Evolutionary conservation across 768 basidiomycete species (phyloP), one percentile per base, ranked within the genome.

Genomic region (Leccinum broughii): DNA sequence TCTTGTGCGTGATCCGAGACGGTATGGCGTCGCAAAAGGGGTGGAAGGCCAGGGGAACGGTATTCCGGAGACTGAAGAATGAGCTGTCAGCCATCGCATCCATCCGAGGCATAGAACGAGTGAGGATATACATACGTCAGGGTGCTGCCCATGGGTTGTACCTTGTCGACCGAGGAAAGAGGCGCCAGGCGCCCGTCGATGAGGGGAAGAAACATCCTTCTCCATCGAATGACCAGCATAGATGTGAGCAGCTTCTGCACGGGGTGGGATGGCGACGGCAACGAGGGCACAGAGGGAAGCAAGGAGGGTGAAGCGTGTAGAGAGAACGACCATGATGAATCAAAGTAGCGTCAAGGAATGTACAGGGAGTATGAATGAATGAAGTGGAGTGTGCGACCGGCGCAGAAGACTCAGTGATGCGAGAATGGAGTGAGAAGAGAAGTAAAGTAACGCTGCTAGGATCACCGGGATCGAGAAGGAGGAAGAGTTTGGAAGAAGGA

Each of bases 381-480:
- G 64, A 50, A 34, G 61, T 60, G 65, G 63, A 67, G 61, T 24
- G 28, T 64, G 50, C 70, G 70, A 65, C 62, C 61, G 54, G 70
- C 67, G 68, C 69, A 57, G 48, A 50, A 28, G 59, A 51, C 62
- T 68, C 61, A 63, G 66, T 71, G 57, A 48, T 44, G 68, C 64
- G 57, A 62, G 51, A 59, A 62, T 39, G 34, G 35, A 32, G 61
- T 61, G 62, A 63, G 64, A 67, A 60, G 66, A 64, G 63, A 56
- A 4, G 60, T 22, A 60, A 64, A 44, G 22, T 48, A 44, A 63
- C 62, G 61, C 59, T 60, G 51, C 22, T 58, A 62, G 64, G 82
- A 85, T 80, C 85, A 77, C 85, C 83, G 68, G 85, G 85, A 85
- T 78, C 84, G 62, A 77, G 62, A 60, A 64, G 74, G 70, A 72